Evolutionary conservation across 1,284 basidiomycete genomes (phyloP).

Genomic region (Marasmius oreades): DNA sequence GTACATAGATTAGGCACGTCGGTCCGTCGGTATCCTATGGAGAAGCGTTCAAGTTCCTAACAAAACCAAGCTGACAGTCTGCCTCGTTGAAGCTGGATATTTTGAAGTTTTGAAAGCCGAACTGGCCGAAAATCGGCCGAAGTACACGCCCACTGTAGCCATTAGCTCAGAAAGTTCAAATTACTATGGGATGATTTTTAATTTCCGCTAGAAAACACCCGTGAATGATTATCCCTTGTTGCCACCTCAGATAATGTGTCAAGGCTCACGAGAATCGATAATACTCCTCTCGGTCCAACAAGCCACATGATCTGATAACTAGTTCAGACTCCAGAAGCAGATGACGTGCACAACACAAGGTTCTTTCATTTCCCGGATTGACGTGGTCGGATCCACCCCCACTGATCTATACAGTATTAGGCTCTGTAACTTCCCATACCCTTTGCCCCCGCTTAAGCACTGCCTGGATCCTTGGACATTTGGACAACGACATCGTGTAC

Average conservation of each 20-base stretch:
- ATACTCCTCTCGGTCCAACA: neutral
- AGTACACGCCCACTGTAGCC: too few relatives aligned
- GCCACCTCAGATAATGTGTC: neutral
- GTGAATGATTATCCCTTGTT: neutral
- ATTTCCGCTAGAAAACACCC: neutral
- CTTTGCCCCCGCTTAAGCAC: neutral
- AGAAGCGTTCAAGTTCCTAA: too few relatives aligned
- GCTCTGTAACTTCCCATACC: too few relatives aligned
- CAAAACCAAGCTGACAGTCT: too few relatives aligned
- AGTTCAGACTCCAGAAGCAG: neutral
- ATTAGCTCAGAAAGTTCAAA: neutral
- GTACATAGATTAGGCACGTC: too few relatives aligned
- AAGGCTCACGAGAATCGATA: neutral
- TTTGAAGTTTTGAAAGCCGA: neutral
- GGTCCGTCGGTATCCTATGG: too few relatives aligned
- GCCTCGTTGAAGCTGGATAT: too few relatives aligned
- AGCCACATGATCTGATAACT: neutral
- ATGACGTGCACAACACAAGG: neutral
- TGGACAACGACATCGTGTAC: neutral
- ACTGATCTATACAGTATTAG: too few relatives aligned
- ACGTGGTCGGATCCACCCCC: too few relatives aligned
- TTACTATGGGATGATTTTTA: neutral
- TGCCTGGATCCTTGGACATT: too few relatives aligned
- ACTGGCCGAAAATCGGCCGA: neutral
- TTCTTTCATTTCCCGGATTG: neutral